A percentile compares a stretch with the other conserved stretches of the same genome.
Evolutionary conservation across 805 yeast genomes (phyloP).

Genomic region (Kuraishia borneana): DNA sequence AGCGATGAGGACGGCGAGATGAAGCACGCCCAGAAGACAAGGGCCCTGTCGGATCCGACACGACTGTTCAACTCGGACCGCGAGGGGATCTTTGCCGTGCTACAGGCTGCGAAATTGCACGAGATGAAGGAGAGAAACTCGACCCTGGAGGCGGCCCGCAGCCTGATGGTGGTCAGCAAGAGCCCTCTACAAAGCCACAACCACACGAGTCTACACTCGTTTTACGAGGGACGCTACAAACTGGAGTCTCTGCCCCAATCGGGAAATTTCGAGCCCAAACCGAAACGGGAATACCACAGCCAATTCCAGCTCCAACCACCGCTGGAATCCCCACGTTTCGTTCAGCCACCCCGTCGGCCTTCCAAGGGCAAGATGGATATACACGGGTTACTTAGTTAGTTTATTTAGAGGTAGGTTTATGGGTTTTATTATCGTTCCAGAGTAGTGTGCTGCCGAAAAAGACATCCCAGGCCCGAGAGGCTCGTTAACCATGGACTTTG

Average conservation of each 20-base stretch:
- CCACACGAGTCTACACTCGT: too few relatives aligned
- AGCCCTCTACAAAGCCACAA: too few relatives aligned
- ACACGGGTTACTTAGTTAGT: background rate
- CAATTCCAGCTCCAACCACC: too few relatives aligned
- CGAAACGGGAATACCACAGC: too few relatives aligned
- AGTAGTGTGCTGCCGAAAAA: background rate
- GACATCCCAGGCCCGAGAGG: slow-evolving; percentile 4
- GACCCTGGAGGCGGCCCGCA: slow-evolving; percentile 2
- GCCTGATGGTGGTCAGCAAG: slow-evolving; percentile 2
- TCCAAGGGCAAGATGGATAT: slow-evolving; percentile 2
- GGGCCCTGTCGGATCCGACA: background rate
- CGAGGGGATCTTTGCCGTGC: slow-evolving; percentile 1
- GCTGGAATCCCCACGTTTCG: too few relatives aligned
- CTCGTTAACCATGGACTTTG: slow-evolving; percentile 4
- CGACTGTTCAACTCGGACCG: slow-evolving; percentile 1
- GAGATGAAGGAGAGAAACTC: background rate
- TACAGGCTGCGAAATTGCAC: slow-evolving; percentile 2
- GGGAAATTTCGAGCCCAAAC: too few relatives aligned
- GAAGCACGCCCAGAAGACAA: background rate
- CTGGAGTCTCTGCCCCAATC: too few relatives aligned
- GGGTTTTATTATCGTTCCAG: background rate
- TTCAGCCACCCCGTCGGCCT: too few relatives aligned
- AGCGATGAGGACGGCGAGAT: slow-evolving; percentile 2
- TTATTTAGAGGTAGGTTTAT: background rate
- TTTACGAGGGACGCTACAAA: too few relatives aligned